Base-by-base conservation (phyloP, 1,139 yeast species). In the Kodamaea sp. region DNA sequence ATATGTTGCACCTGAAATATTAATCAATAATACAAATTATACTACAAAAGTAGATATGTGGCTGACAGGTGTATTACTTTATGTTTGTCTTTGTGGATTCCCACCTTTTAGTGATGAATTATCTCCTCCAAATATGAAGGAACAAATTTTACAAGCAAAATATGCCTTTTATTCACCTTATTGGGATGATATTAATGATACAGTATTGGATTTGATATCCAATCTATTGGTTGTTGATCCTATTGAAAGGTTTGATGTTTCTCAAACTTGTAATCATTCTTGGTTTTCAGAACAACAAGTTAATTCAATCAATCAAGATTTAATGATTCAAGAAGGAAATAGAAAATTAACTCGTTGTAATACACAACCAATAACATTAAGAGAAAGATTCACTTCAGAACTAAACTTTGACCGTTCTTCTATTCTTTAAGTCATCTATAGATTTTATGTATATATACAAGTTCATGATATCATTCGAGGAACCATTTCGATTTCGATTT, bases 71-170 rank as follows among this genome's bases (percentile, higher is more conserved):
- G 90, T 84, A 1, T 67, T 84, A 33, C 57, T 84, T 9, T 84
- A 84, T 46, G 89, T 84, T 2, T 83, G 92, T 54, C 64, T 85
- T 10, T 84, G 89, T 57, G 95, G 95, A 1, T 85, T 85, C 50
- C 94, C 92, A 3, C 95, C 95, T 0, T 85, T 85, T 53, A 81
- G 88, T 54, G 92, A 84, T 39, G 92, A 84, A 48, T 58, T 84
- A 39, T 90, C 82, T 0, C 94, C 94, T 6, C 92, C 92, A 6
- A 69, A 73, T 29, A 81, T 84, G 86, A 75, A 78, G 48, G 87
- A 84, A 38, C 94, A 84, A 56, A 84, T 84, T 35, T 53, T 81
- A 11, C 62, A 66, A 24, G 92, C 84, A 0, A 74, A 72, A 46
- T 84, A 72, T 60, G 89, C 89, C 1, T 84, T 84, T 54, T 84